phyloP scores from a whole-genome alignment of 2,329 filamentous ascomycete species.

The Pseudogymnoascus sp. region DNA sequence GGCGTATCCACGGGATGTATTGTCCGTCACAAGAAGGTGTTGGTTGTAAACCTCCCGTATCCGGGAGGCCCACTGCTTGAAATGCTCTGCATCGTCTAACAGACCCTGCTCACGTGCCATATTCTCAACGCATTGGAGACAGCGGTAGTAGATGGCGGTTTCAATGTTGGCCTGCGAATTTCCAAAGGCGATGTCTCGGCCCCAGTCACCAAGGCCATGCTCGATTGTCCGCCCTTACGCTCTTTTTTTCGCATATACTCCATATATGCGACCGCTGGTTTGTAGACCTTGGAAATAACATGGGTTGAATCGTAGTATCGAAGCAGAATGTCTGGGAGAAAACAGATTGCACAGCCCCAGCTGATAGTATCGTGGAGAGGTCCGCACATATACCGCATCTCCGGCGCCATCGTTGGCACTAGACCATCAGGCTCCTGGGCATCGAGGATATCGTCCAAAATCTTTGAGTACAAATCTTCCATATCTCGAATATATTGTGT shows the following conservation, averaged over 20 bases:
- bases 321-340: slow-evolving; percentile 32
- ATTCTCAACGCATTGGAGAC: slow-evolving; percentile 26
- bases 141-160: slow-evolving; percentile 38
- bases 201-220: slow-evolving; percentile 39
- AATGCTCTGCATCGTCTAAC: slow-evolving; percentile 25
- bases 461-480: slow-evolving; percentile 40
- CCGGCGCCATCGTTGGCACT: slow-evolving; percentile 41
- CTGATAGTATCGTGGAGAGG: slow-evolving; percentile 41
- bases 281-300: slow-evolving; percentile 32
- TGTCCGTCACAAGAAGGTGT: slow-evolving; percentile 29
- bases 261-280: slow-evolving; percentile 34
- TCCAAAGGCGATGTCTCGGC: slow-evolving; percentile 36
- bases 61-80: slow-evolving; percentile 24
- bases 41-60: slow-evolving; percentile 31
- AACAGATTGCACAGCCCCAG: slow-evolving; percentile 35
- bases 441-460: slow-evolving; percentile 40
- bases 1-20: slow-evolving; percentile 27
- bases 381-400: slow-evolving; percentile 42
- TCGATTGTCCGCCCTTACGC: slow-evolving; percentile 34
- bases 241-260: slow-evolving; percentile 36
- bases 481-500: slow-evolving; percentile 42
- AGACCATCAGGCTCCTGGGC: slow-evolving; percentile 38
- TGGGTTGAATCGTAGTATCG: slow-evolving; percentile 35
- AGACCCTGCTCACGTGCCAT: slow-evolving; percentile 28
- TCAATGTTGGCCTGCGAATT: slow-evolving; percentile 40